These are phyloP conservation scores for Trichoderma afroharzianum DNA, from an alignment of 2,329 filamentous ascomycete species.

Conservation along the genomic window DNA sequence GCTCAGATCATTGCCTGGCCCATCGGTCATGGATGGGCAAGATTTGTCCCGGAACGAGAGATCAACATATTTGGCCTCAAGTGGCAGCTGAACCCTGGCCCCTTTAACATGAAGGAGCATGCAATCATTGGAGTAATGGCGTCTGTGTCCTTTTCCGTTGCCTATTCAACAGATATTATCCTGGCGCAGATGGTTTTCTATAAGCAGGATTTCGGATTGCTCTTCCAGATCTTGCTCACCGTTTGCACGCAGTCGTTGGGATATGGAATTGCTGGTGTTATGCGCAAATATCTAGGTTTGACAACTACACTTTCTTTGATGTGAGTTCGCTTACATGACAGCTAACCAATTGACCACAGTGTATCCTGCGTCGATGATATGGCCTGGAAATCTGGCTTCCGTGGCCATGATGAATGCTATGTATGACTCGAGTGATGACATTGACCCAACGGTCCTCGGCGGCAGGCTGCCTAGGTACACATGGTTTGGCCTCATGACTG, in stretches of 20 bases:
- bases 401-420: conserved; percentile 69
- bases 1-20: conserved; percentile 64
- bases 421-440: conserved; percentile 56
- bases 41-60: conserved; percentile 46
- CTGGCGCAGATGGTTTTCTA: conserved; percentile 70
- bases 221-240: conserved; percentile 63
- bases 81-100: conserved; percentile 62
- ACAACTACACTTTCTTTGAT: neutral
- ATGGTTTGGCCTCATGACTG: conserved; percentile 59
- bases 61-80: conserved; percentile 51
- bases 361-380: conserved; percentile 69
- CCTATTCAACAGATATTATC: conserved; percentile 72
- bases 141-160: conserved; percentile 64
- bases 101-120: conserved; percentile 70
- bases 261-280: conserved; percentile 66
- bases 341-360: conserved; percentile 33
- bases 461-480: conserved; percentile 63
- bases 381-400: conserved; percentile 64
- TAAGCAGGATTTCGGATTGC: conserved; percentile 63
- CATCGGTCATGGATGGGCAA: conserved; percentile 59
- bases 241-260: conserved; percentile 67
- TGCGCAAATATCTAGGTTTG: conserved; percentile 60
- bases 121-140: conserved; percentile 68
- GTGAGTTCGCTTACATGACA: neutral
- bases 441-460: conserved; percentile 53